Conservation (phyloP, 2,329 filamentous ascomycete genomes). For the Cytospora chrysosperma region DNA sequence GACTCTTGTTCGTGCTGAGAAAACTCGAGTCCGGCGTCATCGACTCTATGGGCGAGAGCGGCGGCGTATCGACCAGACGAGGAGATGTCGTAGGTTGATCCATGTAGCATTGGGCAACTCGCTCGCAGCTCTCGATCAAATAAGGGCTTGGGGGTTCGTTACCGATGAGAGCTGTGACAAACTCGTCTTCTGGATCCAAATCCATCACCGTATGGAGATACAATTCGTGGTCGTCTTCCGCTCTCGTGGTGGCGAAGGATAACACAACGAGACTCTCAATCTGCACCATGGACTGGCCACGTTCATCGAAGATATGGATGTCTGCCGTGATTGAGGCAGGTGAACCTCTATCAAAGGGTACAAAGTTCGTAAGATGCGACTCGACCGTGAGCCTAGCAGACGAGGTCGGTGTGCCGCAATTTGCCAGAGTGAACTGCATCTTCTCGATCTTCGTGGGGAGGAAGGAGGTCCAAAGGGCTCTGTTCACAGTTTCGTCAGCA, state of each 20-base stretch:
- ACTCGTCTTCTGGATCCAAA: slow-evolving; percentile 42
- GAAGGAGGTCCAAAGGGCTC: slow-evolving; percentile 44
- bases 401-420: slow-evolving; percentile 21
- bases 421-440: slow-evolving; percentile 39
- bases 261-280: slow-evolving; percentile 36
- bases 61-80: slow-evolving; percentile 2
- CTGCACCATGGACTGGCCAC: slow-evolving; percentile 34
- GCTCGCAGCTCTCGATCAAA: slow-evolving; percentile 37
- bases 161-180: slow-evolving; percentile 29
- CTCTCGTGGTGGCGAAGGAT: slow-evolving; percentile 33
- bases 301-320: slow-evolving; percentile 35
- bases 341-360: slow-evolving; percentile 26
- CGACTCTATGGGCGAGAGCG: not conserved
- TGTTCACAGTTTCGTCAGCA: slow-evolving; percentile 15
- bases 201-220: slow-evolving; percentile 38
- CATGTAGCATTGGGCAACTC: slow-evolving; percentile 36
- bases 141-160: slow-evolving; percentile 1
- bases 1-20: too few relatives aligned
- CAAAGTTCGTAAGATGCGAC: slow-evolving; percentile 33
- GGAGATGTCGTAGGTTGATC: not conserved
- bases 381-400: slow-evolving; percentile 32
- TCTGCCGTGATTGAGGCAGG: slow-evolving; percentile 38
- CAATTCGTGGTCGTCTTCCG: slow-evolving; percentile 36
- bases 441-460: slow-evolving; percentile 37
- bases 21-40: not conserved